Base-by-base conservation (phyloP, 108 stramenopile genomes). In the Pelagomonas calceolata region DNA sequence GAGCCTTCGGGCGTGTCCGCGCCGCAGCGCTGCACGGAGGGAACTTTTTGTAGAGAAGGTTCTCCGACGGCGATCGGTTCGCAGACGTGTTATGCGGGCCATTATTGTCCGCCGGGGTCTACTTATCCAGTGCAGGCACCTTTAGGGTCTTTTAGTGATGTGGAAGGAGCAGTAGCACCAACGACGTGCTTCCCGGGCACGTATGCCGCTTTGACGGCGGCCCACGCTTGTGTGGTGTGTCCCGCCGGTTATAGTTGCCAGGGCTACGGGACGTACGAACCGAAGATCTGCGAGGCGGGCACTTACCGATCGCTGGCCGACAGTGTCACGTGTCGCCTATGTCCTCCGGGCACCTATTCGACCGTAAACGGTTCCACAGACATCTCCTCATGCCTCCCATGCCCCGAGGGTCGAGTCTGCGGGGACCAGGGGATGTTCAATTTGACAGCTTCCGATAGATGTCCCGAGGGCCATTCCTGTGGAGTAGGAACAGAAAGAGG, bases 111-210 rank as follows among this genome's bases (percentile, higher is more conserved):
- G 29, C 85, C 84, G 34, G 84, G 82, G 17, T 75, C 80, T 4
- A 44, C 72, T 36, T 78, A 76, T 65, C 92, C 92, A 30, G 71
- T 84, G 5, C 72, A 82, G 67, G 84, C 83, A 32, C 90, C 91
- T 10, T 68, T 85, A 18, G 92, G 92, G 14, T 84, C 85, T 16
- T 90, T 86, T 73, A 75, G 87, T 17, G 77, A 72, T 18, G 76
- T 73, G n/a, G 77, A 12, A 18, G 82, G 89, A 10, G 82, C 79
- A 15, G 87, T 91, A 37, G 86, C 87, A 9, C 87, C 89, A 51
- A 88, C 84, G 66, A 72, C 91, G 34, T 93, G 92, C 77, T 89
- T 88, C 66, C 92, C 92, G 15, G 91, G 90, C 15, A 91, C 87
- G n/a, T 93, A 87, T 67, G 89, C 92, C 12, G 86, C 92, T 0